phyloP scores from a whole-genome alignment of 2,329 filamentous ascomycete species.

The Fusarium vanettenii region DNA sequence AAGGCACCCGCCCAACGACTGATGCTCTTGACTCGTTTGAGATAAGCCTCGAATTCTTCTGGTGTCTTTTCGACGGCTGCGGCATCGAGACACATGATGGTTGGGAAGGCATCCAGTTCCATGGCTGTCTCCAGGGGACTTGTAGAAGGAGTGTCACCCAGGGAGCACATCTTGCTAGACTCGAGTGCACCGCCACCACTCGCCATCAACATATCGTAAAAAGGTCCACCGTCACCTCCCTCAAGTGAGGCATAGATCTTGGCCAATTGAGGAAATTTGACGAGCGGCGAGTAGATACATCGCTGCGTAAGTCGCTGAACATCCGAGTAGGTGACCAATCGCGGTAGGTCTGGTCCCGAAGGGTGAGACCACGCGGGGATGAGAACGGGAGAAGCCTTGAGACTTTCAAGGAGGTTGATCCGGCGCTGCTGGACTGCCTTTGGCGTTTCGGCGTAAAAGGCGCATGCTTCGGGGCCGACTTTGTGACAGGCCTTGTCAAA shows the following conservation, averaged over 20 bases:
- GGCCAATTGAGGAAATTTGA: conserved; percentile 56
- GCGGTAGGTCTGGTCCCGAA: conserved; percentile 55
- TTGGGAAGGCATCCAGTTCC: conserved; percentile 55
- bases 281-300: conserved; percentile 58
- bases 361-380: conserved; percentile 45
- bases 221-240: conserved; percentile 56
- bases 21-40: conserved; percentile 48
- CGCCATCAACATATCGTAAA: conserved; percentile 49
- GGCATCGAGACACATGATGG: conserved; percentile 60
- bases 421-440: conserved; percentile 54
- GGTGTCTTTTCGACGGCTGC: conserved; percentile 46
- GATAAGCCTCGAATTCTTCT: conserved; percentile 49
- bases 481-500: conserved; percentile 67
- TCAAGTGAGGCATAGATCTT: conserved; percentile 57
- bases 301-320: conserved; percentile 57
- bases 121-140: conserved; percentile 39
- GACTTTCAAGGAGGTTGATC: conserved; percentile 51
- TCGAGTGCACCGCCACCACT: conserved; percentile 4
- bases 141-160: conserved; percentile 44
- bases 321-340: conserved; percentile 62
- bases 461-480: conserved; percentile 61
- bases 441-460: conserved; percentile 54
- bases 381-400: conserved; percentile 58
- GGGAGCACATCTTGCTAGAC: conserved; percentile 34
- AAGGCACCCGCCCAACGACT: conserved; percentile 58